A percentile compares a stretch with the other conserved stretches of the same genome.
Conservation (phyloP, 352 stramenopile species). For the Phytophthora brassicae region DNA sequence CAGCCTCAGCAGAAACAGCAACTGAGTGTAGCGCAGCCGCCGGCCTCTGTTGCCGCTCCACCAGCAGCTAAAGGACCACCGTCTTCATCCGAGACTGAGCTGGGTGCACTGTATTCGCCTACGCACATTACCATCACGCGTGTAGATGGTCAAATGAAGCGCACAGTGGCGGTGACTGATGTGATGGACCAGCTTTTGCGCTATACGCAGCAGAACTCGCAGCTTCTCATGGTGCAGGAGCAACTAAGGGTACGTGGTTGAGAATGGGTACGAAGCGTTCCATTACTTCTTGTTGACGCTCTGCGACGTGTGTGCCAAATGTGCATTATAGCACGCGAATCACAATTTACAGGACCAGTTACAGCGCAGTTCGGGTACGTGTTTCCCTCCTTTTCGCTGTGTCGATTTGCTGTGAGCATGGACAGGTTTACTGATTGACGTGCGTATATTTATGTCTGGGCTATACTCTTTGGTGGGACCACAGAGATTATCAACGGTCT, state of each 20-base stretch:
- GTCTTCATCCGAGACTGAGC: slow-evolving; percentile 36
- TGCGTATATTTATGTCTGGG: slow-evolving; percentile 18
- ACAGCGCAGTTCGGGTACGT: slow-evolving; percentile 58
- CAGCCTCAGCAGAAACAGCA: slow-evolving; percentile 23
- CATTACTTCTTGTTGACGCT: slow-evolving; percentile 3
- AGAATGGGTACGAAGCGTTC: background rate
- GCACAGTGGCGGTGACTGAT: slow-evolving; percentile 70
- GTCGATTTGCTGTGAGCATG: slow-evolving; percentile 11
- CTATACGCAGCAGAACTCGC: slow-evolving; percentile 70
- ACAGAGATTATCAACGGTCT: slow-evolving; percentile 64
- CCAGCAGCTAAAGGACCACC: slow-evolving; percentile 2
- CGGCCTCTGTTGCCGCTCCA: slow-evolving; percentile 1
- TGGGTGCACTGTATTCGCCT: slow-evolving; percentile 65
- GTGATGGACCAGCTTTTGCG: slow-evolving; percentile 80
- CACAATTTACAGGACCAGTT: slow-evolving; percentile 68
- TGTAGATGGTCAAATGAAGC: slow-evolving; percentile 70
- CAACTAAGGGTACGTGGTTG: slow-evolving; percentile 59
- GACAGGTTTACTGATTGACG: slow-evolving; percentile 1
- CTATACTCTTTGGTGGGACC: slow-evolving; percentile 18
- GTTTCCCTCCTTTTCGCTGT: slow-evolving; percentile 11
- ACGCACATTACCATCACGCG: slow-evolving; percentile 75
- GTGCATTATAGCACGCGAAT: slow-evolving; percentile 59
- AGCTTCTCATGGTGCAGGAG: slow-evolving; percentile 59
- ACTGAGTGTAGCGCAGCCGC: slow-evolving; percentile 5
- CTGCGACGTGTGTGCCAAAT: slow-evolving; percentile 8